These are phyloP conservation scores for Fusarium xyrophilum DNA, from an alignment of 2,329 filamentous ascomycete genomes.

Conservation along the genomic window DNA sequence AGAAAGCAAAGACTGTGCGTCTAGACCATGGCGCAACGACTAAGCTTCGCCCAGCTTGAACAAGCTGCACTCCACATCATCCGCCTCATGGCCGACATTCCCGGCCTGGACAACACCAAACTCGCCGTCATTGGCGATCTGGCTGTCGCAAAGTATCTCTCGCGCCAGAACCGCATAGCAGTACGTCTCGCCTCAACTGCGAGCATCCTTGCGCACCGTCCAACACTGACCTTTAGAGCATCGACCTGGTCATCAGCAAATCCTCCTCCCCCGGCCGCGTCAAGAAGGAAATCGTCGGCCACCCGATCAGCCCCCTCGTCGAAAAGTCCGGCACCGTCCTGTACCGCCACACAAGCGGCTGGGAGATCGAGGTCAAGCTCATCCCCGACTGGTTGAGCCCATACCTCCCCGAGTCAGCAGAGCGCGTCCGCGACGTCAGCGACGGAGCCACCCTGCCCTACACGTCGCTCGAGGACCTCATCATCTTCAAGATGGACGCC, in stretches of 20 bases:
- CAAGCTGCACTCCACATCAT: constrained; percentile 85
- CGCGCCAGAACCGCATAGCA: constrained; percentile 20
- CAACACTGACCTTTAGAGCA: constrained; percentile 29
- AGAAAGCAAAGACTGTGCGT: constrained; percentile 18
- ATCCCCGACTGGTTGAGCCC: constrained; percentile 44
- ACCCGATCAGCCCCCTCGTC: constrained; percentile 41
- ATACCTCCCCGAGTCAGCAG: constrained; percentile 39
- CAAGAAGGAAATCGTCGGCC: constrained; percentile 41
- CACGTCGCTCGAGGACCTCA: constrained; percentile 38
- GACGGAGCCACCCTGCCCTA: constrained; percentile 36
- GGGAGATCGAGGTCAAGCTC: constrained; percentile 43
- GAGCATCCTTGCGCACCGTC: rapidly evolving
- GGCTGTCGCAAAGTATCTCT: constrained; percentile 40
- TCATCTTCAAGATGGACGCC: constrained; percentile 43
- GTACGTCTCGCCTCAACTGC: constrained; percentile 10
- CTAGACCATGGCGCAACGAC: constrained; percentile 34
- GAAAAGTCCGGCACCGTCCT: constrained; percentile 39
- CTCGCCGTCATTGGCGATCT: constrained; percentile 41
- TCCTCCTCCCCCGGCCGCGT: constrained; percentile 42
- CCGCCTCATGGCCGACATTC: constrained; percentile 73
- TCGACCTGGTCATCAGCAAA: constrained; percentile 43
- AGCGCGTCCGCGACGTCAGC: constrained; percentile 32
- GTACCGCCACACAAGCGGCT: constrained; percentile 38
- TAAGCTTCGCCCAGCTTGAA: constrained; percentile 57
- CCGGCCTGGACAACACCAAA: constrained; percentile 41